Percentiles rank a stretch among this genome's conserved stretches.
These are phyloP conservation scores for Russula foetens DNA, from an alignment of 768 basidiomycete genomes.

Conservation along the genomic window DNA sequence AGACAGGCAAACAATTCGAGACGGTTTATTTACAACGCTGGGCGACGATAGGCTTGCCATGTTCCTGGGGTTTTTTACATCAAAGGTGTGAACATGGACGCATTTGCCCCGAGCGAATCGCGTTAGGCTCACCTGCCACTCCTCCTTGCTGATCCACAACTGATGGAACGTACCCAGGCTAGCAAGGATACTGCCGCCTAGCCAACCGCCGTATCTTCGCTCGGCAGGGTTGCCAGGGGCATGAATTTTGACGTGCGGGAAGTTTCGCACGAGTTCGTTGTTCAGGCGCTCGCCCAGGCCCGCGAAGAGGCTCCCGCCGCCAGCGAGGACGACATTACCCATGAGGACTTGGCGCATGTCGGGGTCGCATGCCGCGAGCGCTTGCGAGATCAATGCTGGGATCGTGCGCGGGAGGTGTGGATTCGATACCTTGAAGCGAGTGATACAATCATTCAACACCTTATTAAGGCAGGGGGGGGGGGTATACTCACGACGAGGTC, in stretches of 20 bases:
- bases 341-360: slow-evolving; percentile 87
- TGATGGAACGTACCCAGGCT: slow-evolving; percentile 98
- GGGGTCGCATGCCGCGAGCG: slow-evolving; percentile 79
- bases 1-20: not conserved
- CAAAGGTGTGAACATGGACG: not conserved
- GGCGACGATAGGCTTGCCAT: slow-evolving; percentile 73
- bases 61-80: slow-evolving; percentile 47
- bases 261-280: slow-evolving; percentile 63
- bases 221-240: slow-evolving; percentile 88
- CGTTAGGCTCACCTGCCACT: slow-evolving; percentile 65
- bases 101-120: not conserved
- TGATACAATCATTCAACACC: no score
- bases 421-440: slow-evolving; percentile 39
- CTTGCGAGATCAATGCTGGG: slow-evolving; percentile 64
- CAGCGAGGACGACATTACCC: slow-evolving; percentile 92
- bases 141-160: slow-evolving; percentile 89
- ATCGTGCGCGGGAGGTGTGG: slow-evolving; percentile 68
- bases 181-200: slow-evolving; percentile 92
- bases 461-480: no score
- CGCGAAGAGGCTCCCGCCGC: slow-evolving; percentile 80
- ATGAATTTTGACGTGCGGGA: slow-evolving; percentile 86
- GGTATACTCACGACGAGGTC: slow-evolving; percentile 24
- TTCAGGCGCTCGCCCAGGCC: slow-evolving; percentile 82
- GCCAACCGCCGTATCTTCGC: slow-evolving; percentile 87
- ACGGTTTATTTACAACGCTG: slow-evolving; percentile 70